Base-by-base conservation (phyloP, 23 red algal genomes). In the Gracilaria domingensis region DNA sequence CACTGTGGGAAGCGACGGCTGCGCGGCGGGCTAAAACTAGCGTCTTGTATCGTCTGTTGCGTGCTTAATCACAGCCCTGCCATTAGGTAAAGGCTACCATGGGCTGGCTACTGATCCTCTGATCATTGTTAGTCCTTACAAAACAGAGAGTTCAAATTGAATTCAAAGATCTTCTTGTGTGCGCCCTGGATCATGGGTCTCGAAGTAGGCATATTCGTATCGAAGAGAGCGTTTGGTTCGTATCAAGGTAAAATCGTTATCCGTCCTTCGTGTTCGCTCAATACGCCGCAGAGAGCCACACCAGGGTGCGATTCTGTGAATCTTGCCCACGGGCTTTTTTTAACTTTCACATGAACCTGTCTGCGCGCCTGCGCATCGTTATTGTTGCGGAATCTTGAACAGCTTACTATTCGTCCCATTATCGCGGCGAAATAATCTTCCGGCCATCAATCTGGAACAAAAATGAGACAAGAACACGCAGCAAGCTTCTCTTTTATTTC, bases 381-480 rank as follows among this genome's bases (percentile, higher is more conserved):
- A 59, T 7, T 45, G n/a, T 45, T 45, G 11, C 51, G 17, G 9
- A 17, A 2, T 14, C 51, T 2, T 55, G 51, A 8, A 20, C 51
- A 16, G 45, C 12, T 48, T 12, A 12, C 12, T 12, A 8, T 48
- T 12, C 51, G 11, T 55, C 51, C 9, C 18, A 14, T 55, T 20
- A 14, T 16, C 51, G 8, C 64, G 4, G 64, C 16, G 4, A 36
- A 8, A 12, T 8, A 3, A 37, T 28, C 29, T 17, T 37, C 32
- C 32, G 32, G 11, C 4, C 42, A 45, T 13, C 0, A 34, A 34
- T 3, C 64, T 36, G 36, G 32, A 49, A 2, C 42, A 28, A 26
- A 21, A 77, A 77, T 77, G 72, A 77, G 72, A 25, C 72, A 42
- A 23, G 72, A 77, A 29, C 72, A 77, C 42, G 72, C 72, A 25